Base-by-base conservation (phyloP, 1,139 yeast genomes). In the Meyerozyma elateridarum region DNA sequence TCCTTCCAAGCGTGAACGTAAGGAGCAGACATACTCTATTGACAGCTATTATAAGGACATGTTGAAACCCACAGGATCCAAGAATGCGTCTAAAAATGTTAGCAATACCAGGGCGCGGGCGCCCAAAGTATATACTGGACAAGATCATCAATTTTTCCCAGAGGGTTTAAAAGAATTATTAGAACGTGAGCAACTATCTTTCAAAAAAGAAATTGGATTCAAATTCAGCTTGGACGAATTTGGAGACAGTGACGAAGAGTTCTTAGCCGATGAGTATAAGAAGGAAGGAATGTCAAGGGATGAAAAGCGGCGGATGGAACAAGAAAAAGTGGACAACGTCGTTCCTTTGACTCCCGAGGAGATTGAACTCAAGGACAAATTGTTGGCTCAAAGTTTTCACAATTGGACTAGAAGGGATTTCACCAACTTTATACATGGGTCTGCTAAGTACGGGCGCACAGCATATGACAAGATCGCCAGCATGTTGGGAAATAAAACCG, bases 321-420 rank as follows among this genome's bases (percentile, higher is more conserved):
- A 85, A 49, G 64, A 66, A 26, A 79, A 73, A 42, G 80, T 91
- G 30, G 83, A 85, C 38, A 58, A 63, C 8, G 89, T 85, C 0
- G 72, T 63, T 29, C 89, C 91, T 2, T 67, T 88, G 36, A 79
- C 91, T 0, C 87, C 76, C 32, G 94, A 80, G 38, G 96, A 91
- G 48, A 67, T 68, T 28, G 66, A 61, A 28, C 65, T 70, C 41
- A 89, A 88, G 52, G 77, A 78, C 33, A 54, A 70, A 39, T 63
- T 82, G 20, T 59, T 85, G 8, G 65, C 61, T 3, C 69, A 79
- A 42, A 88, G 95, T 3, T 91, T 87, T 57, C 71, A 74, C 27
- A 69, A 67, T 37, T 91, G 97, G 96, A 72, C 87, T 6, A 75
- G 89, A 52, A 73, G 97, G 38, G 98, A 91, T 51, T 87, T 91